A percentile compares a stretch with the other conserved stretches of the same genome.
Conservation (phyloP, 306 rosid species). For the Glycine tomentella region DNA sequence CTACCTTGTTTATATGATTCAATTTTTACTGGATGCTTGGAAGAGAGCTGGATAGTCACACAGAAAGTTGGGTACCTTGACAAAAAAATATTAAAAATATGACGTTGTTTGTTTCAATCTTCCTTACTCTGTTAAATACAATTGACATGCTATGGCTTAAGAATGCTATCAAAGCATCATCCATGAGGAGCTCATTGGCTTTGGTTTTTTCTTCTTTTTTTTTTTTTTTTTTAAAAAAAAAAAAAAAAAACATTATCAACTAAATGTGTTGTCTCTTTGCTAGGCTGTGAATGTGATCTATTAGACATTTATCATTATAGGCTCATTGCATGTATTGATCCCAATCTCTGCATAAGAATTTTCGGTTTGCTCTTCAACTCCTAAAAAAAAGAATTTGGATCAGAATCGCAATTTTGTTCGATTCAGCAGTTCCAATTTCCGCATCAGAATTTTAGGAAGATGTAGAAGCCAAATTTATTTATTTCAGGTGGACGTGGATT, state of each 20-base stretch:
- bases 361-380: too few relatives aligned
- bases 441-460: too few relatives aligned
- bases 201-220: not conserved
- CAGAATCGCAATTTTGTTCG: too few relatives aligned
- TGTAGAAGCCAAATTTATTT: too few relatives aligned
- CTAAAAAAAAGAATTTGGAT: too few relatives aligned
- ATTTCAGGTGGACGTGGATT: too few relatives aligned
- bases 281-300: not conserved
- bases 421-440: too few relatives aligned
- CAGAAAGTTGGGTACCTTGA: not conserved
- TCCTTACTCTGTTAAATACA: not conserved
- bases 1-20: not conserved
- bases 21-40: constrained; percentile 19
- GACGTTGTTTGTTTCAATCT: constrained; percentile 1
- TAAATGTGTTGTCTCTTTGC: not conserved
- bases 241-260: not conserved
- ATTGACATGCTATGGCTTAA: not conserved
- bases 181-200: not conserved
- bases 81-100: not conserved
- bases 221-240: too few relatives aligned
- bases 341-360: too few relatives aligned
- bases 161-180: not conserved
- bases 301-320: not conserved
- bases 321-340: not conserved
- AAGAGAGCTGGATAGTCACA: constrained; percentile 25